A percentile compares a stretch with the other conserved stretches of the same genome.
These are phyloP conservation scores for Helotiales sp. DNA, from an alignment of 2,329 filamentous ascomycete genomes.

Conservation along the genomic window DNA sequence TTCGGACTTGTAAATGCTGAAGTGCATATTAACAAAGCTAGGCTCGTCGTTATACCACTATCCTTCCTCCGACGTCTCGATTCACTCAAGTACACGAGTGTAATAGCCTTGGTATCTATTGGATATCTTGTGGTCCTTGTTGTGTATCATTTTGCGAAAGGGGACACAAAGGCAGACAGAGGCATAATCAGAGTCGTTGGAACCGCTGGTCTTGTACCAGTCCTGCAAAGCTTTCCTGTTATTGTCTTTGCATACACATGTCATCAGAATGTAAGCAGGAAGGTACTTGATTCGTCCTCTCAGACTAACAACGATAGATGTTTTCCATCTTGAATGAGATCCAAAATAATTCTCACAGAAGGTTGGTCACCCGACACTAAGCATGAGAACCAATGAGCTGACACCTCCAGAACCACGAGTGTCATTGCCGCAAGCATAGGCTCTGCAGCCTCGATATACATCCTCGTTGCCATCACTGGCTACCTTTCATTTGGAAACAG, in stretches of 20 bases:
- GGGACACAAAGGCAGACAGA: conserved; percentile 72
- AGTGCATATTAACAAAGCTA: conserved; percentile 33
- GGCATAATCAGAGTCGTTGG: conserved; percentile 73
- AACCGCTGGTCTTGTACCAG: conserved; percentile 77
- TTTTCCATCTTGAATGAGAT: conserved; percentile 98
- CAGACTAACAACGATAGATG: conserved; percentile 61
- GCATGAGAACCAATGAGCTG: conserved; percentile 4
- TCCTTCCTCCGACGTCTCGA: conserved; percentile 90
- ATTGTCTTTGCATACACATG: conserved; percentile 99
- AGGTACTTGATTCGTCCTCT: not conserved
- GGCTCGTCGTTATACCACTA: conserved; percentile 88
- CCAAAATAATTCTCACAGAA: conserved; percentile 71
- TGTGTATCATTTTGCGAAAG: conserved; percentile 82
- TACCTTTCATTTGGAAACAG: conserved; percentile 94
- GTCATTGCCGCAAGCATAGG: conserved; percentile 86
- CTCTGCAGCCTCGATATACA: conserved; percentile 81
- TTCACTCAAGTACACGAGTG: conserved; percentile 94
- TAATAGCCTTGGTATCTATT: conserved; percentile 89
- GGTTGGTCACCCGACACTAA: conserved; percentile 29
- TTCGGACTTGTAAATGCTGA: conserved; percentile 12
- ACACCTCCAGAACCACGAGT: conserved; percentile 60
- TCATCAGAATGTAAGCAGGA: conserved; percentile 81
- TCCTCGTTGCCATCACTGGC: conserved; percentile 89
- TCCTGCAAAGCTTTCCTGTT: conserved; percentile 85
- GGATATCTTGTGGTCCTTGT: conserved; percentile 92